Conservation (phyloP, 2,329 filamentous ascomycete genomes). For the Zalaria obscura region DNA sequence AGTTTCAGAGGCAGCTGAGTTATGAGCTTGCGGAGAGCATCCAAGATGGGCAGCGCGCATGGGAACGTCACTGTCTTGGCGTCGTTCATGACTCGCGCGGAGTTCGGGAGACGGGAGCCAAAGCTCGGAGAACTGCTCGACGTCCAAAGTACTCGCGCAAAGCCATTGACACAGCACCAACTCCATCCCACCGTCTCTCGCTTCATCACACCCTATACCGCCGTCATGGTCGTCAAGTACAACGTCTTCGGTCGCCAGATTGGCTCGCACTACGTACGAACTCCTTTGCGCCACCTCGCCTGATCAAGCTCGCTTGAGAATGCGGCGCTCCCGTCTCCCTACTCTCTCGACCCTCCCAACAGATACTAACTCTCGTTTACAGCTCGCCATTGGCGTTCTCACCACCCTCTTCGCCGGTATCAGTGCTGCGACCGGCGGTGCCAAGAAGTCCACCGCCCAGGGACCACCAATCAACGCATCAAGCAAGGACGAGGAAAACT, state of each 20-base stretch:
- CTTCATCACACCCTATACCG: conserved; percentile 2
- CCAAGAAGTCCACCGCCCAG: conserved; percentile 30
- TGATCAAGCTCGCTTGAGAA: neutral
- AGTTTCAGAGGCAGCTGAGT: no score
- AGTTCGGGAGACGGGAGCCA: no score
- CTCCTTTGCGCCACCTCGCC: conserved; percentile 7
- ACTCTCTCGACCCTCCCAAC: neutral
- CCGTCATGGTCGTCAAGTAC: conserved; percentile 38
- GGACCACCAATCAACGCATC: conserved; percentile 48
- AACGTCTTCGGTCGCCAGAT: conserved; percentile 36
- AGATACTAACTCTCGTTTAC: neutral
- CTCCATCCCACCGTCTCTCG: conserved; percentile 1
- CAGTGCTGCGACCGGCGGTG: conserved; percentile 29
- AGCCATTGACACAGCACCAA: neutral
- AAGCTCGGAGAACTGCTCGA: no score
- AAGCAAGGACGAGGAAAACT: conserved; percentile 55
- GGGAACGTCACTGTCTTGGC: no score
- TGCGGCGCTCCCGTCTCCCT: neutral
- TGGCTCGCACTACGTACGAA: conserved; percentile 37
- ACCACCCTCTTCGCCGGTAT: conserved; percentile 32
- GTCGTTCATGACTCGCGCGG: no score
- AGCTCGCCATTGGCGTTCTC: conserved; percentile 49
- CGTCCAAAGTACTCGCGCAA: no score
- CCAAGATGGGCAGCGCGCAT: no score
- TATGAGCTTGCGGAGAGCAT: no score